These are phyloP conservation scores for Globisporangium apiculatum DNA, from an alignment of 352 stramenopile species.

Conservation along the genomic window DNA sequence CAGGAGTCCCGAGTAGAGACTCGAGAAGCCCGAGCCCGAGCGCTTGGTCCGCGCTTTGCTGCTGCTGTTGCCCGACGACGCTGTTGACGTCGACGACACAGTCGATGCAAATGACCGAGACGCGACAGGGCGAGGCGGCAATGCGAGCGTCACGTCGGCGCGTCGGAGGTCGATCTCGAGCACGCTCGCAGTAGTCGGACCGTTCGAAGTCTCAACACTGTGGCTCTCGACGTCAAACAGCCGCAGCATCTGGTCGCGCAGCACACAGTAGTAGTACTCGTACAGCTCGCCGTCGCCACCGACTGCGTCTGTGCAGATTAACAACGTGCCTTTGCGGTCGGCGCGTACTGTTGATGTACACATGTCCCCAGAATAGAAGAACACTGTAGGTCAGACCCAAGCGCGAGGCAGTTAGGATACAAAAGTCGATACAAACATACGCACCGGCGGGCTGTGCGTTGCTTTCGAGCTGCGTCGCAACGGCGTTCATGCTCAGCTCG, in stretches of 20 bases:
- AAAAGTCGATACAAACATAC: background rate
- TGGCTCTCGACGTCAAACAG: slow-evolving; percentile 21
- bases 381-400: background rate
- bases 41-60: slow-evolving; percentile 3
- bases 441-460: slow-evolving; percentile 14
- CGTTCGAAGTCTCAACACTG: background rate
- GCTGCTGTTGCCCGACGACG: background rate
- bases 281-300: slow-evolving; percentile 15
- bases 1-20: slow-evolving; percentile 5
- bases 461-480: slow-evolving; percentile 16
- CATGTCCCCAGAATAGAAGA: background rate
- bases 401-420: background rate
- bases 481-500: slow-evolving; percentile 24
- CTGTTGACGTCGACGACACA: too few relatives aligned
- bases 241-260: slow-evolving; percentile 25
- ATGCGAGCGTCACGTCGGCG: slow-evolving; percentile 23
- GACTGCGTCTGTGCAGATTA: slow-evolving; percentile 13
- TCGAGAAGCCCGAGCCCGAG: background rate
- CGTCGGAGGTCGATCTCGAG: slow-evolving; percentile 32
- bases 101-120: too few relatives aligned
- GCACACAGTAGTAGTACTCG: slow-evolving; percentile 26
- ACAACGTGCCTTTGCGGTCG: slow-evolving; percentile 23
- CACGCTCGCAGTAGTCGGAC: slow-evolving; percentile 9
- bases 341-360: slow-evolving; percentile 13
- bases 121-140: slow-evolving; percentile 15